A percentile compares a stretch with the other conserved stretches of the same genome.
Evolutionary conservation across 83 land plant species (phyloP).

Genomic region (Larix sibirica): DNA sequence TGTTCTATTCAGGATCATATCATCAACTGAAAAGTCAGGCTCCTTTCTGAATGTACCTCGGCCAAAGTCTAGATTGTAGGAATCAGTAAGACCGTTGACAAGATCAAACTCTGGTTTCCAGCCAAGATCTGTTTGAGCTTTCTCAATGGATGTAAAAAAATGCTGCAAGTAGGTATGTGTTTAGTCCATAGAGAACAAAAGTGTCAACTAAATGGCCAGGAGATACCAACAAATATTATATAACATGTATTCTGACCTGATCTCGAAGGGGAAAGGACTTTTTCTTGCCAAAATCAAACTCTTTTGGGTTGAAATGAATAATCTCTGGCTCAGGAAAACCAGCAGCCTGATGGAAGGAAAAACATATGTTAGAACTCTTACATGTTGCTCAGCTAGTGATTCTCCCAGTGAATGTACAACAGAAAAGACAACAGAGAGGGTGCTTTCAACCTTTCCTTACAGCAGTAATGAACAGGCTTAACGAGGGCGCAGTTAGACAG

Average conservation of each 20-base stretch:
- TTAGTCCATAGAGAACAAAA: background rate
- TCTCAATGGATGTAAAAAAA: conserved; percentile 95
- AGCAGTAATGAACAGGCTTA: too few relatives aligned
- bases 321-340: conserved; percentile 97
- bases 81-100: conserved; percentile 89
- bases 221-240: background rate
- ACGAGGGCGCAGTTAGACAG: too few relatives aligned
- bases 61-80: conserved; percentile 95
- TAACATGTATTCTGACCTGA: conserved; percentile 49
- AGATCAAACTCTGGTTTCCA: conserved; percentile 86
- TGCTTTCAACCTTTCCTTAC: too few relatives aligned
- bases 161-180: conserved; percentile 50
- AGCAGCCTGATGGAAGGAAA: conserved; percentile 65
- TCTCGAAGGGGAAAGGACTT: conserved; percentile 95
- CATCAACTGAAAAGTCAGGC: conserved; percentile 92
- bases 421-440: too few relatives aligned
- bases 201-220: background rate
- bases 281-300: conserved; percentile 98
- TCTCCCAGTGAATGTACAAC: background rate
- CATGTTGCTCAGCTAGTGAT: background rate
- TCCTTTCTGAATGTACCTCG: conserved; percentile 88
- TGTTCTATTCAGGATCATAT: conserved; percentile 78
- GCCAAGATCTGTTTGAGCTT: conserved; percentile 76
- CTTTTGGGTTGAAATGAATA: conserved; percentile 90
- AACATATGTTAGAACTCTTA: conserved; percentile 4